Percentiles rank a stretch among this genome's conserved stretches.
Conservation (phyloP, 345 rosid species). For the Passiflora organensis region DNA sequence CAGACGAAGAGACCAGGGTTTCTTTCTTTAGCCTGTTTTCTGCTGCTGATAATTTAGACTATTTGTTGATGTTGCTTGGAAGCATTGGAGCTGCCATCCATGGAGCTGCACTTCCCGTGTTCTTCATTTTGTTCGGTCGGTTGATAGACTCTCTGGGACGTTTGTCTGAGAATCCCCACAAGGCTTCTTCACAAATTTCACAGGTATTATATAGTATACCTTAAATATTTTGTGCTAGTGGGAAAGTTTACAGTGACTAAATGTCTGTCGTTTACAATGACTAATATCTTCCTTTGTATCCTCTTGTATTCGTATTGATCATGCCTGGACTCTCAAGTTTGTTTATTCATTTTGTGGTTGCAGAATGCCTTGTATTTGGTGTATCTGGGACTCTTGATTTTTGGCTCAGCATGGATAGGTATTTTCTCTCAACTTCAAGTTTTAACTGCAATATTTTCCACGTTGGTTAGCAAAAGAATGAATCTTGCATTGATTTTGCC, state of each 20-base stretch:
- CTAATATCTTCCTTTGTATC: too few species aligned
- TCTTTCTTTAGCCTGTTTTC: constrained; percentile 58
- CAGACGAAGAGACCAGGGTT: constrained; percentile 22
- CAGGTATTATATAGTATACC: constrained; percentile 30
- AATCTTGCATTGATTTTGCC: neutral
- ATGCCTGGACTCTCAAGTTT: neutral
- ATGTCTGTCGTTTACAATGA: too few species aligned
- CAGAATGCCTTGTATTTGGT: constrained; percentile 69
- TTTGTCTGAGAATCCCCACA: constrained; percentile 45
- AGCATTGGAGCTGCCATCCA: constrained; percentile 56
- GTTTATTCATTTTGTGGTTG: neutral
- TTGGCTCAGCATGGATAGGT: constrained; percentile 75
- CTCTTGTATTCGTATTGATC: too few species aligned
- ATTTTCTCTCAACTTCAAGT: constrained; percentile 10
- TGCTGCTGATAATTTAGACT: constrained; percentile 60
- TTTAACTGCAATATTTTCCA: neutral
- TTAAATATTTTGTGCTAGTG: too few species aligned
- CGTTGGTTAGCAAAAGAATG: constrained; percentile 1
- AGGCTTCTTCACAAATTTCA: constrained; percentile 47
- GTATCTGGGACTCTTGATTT: constrained; percentile 51
- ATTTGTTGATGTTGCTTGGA: constrained; percentile 51
- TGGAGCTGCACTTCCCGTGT: constrained; percentile 67
- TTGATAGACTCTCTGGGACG: constrained; percentile 69
- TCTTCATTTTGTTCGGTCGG: constrained; percentile 57
- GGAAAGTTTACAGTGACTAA: too few species aligned